Base-by-base conservation (phyloP, 306 rosid genomes). In the Trifolium subterraneum region DNA sequence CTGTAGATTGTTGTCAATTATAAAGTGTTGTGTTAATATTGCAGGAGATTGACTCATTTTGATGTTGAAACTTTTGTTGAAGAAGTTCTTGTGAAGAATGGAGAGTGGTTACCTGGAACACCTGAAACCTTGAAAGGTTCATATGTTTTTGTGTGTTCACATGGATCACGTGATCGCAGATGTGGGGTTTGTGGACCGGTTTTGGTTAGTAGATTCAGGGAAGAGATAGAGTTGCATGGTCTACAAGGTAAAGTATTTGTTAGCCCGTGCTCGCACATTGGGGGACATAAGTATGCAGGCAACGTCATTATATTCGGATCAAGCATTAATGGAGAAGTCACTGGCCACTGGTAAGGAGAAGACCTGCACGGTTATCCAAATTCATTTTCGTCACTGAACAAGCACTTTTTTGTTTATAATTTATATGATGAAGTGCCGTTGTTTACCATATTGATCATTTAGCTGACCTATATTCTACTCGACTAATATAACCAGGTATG, bases 161-260 rank as follows among this genome's bases (percentile, higher is more conserved):
- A 93, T 79, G 94, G 92, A 14, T 91, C 96, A 56, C 84, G 93
- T 33, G 98, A 93, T 86, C 96, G 97, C 15, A 93, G 97, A 61
- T 91, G 98, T 63, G 98, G 98, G 35, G 90, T 89, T 63, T 93
- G 98, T 78, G 97, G 98, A 35, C 98, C 98, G 35, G 93, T 85
- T 54, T 81, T 93, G 81, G 78, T 93, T 77, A 79, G 70, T 79
- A 86, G 88, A 80, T 93, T 93, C 82, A 86, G 84, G 78, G 97
- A 90, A 35, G 98, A 89, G 81, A 84, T 89, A 74, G 93, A 89
- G 56, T 70, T 75, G 8, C 86, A 72, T 39, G 84, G 94, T 81
- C 97, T 93, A 36, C 89, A 83, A 52, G 86, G 83, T 60, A 89
- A 88, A 90, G 92, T 90, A 50, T 88, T 93, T 59, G 96, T 94